Evolutionary conservation across 2,329 filamentous ascomycete species (phyloP).

Genomic region (Fonsecaea nubica): DNA sequence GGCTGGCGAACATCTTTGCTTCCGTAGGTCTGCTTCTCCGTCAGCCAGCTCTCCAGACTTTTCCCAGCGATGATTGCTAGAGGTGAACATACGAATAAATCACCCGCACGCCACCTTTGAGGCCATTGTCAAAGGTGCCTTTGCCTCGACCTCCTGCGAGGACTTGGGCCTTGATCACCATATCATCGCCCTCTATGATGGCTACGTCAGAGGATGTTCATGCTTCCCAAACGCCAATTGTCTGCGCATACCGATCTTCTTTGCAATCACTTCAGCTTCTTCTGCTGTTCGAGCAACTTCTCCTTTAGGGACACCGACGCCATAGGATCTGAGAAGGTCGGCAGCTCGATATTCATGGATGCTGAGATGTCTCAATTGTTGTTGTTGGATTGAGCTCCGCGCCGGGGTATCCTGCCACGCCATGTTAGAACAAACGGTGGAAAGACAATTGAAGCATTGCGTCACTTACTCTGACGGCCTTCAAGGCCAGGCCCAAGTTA

Average conservation of each 20-base stretch:
- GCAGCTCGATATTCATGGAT: slow-evolving; percentile 99
- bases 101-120: slow-evolving; percentile 97
- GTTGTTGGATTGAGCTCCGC: slow-evolving; percentile 70
- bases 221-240: background rate
- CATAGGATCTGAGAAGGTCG: slow-evolving; percentile 90
- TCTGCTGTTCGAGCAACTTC: slow-evolving; percentile 79
- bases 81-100: slow-evolving; percentile 79
- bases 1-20: slow-evolving; percentile 96
- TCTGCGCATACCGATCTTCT: slow-evolving; percentile 73
- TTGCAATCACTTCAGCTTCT: slow-evolving; percentile 91
- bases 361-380: slow-evolving; percentile 87
- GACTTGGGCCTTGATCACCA: slow-evolving; percentile 99
- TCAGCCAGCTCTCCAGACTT: slow-evolving; percentile 17
- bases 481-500: slow-evolving; percentile 38
- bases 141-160: slow-evolving; percentile 97
- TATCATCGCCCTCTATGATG: slow-evolving; percentile 75
- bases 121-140: slow-evolving; percentile 95
- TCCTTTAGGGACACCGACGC: slow-evolving; percentile 89
- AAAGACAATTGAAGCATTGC: background rate
- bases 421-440: slow-evolving; percentile 12
- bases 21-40: slow-evolving; percentile 68
- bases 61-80: background rate
- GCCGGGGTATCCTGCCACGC: slow-evolving; percentile 60
- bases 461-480: slow-evolving; percentile 33
- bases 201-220: slow-evolving; percentile 4